Evolutionary conservation across 495 filamentous ascomycete genomes (phyloP).

Genomic region (Sordaria brevicollis): DNA sequence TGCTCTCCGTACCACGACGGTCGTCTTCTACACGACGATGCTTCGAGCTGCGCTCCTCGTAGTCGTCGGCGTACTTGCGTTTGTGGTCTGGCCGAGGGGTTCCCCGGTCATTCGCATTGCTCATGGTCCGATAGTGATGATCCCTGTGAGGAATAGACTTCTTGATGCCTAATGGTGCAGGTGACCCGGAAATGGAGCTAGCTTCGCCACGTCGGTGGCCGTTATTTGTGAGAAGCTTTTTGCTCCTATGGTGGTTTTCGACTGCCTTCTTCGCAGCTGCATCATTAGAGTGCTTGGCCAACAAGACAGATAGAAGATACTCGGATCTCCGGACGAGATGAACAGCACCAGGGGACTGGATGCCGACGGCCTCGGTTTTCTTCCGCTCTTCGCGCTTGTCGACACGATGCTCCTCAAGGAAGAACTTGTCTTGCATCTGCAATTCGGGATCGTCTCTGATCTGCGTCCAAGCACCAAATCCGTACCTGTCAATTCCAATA

Average conservation of each 20-base stretch:
- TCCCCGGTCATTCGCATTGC: slow-evolving; percentile 34
- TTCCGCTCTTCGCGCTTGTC: slow-evolving; percentile 88
- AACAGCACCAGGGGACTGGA: slow-evolving; percentile 89
- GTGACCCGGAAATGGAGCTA: slow-evolving; percentile 47
- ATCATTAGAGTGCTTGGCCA: slow-evolving; percentile 61
- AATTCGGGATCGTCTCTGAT: slow-evolving; percentile 90
- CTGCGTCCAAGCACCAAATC: slow-evolving; percentile 85
- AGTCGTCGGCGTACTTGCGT: slow-evolving; percentile 31
- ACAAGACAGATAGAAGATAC: slow-evolving; percentile 83
- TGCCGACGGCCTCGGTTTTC: slow-evolving; percentile 63
- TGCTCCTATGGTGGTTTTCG: slow-evolving; percentile 85
- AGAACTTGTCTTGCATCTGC: slow-evolving; percentile 83
- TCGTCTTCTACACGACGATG: slow-evolving; percentile 24
- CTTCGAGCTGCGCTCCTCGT: slow-evolving; percentile 26
- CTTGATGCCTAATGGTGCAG: slow-evolving; percentile 39
- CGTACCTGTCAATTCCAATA: slow-evolving; percentile 82
- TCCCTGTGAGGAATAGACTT: slow-evolving; percentile 32
- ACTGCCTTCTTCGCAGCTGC: slow-evolving; percentile 67
- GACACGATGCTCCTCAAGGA: slow-evolving; percentile 94
- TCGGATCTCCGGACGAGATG: slow-evolving; percentile 92
- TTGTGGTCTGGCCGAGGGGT: slow-evolving; percentile 34
- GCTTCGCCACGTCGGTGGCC: slow-evolving; percentile 40
- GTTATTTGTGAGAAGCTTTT: slow-evolving; percentile 50
- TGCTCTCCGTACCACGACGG: slow-evolving; percentile 11
- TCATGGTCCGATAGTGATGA: slow-evolving; percentile 36